These are phyloP conservation scores for Candida berthetii DNA, from an alignment of 805 yeast genomes.

Conservation along the genomic window DNA sequence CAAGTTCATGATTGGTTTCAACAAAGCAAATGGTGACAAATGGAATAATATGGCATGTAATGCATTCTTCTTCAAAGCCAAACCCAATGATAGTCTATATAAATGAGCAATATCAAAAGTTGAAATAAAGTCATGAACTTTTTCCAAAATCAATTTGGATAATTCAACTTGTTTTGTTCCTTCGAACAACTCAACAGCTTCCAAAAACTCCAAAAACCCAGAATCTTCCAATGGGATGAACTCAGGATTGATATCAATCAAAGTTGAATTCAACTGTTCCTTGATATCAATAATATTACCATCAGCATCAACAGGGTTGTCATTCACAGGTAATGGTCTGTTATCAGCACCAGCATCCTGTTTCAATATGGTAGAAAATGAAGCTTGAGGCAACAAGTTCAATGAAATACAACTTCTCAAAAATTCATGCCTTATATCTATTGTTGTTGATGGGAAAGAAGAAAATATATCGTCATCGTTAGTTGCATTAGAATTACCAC, in stretches of 20 bases:
- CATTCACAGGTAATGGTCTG: constrained; percentile 24
- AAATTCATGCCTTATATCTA: constrained; percentile 46
- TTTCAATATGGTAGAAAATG: constrained; percentile 27
- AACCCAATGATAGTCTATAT: constrained; percentile 44
- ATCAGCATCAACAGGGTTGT: constrained; percentile 25
- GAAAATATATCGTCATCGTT: constrained; percentile 42
- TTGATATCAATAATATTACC: constrained; percentile 25
- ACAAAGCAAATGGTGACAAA: constrained; percentile 34
- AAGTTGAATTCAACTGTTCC: constrained; percentile 19
- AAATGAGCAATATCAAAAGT: constrained; percentile 36
- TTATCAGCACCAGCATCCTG: constrained; percentile 33
- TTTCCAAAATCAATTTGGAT: constrained; percentile 26
- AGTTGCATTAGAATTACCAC: constrained; percentile 15
- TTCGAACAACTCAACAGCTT: constrained; percentile 38
- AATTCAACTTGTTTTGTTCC: constrained; percentile 39
- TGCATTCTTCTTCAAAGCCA: constrained; percentile 36
- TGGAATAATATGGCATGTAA: constrained; percentile 39
- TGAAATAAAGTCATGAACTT: constrained; percentile 29
- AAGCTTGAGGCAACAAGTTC: constrained; percentile 26
- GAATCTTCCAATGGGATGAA: constrained; percentile 47
- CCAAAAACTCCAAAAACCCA: constrained; percentile 42
- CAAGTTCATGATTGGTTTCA: constrained; percentile 40
- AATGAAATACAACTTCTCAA: constrained; percentile 37
- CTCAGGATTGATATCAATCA: constrained; percentile 38
- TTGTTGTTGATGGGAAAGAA: constrained; percentile 39